Evolutionary conservation across 2,329 filamentous ascomycete genomes (phyloP), one percentile per base, ranked within the genome.

Genomic region (Aspergillus bombycis): DNA sequence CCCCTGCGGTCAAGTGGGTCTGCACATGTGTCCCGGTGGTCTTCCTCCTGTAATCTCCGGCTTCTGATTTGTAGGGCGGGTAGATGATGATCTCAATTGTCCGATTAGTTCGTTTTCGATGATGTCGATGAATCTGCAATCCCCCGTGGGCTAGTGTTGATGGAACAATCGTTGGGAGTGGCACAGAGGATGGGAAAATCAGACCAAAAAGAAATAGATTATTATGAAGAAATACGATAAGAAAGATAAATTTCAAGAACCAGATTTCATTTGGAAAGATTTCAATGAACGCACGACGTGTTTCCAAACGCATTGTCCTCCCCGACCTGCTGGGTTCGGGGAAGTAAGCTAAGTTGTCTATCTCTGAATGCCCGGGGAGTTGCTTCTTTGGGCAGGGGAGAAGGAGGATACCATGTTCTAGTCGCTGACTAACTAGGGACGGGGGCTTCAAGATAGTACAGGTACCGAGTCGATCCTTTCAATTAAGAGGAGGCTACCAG

Each of bases 41-140:
- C 66, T 57, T 55, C 62, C 62, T 67, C 66, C 63, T 66, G 61
- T 65, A 66, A 66, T 70, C 65, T 68, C 62, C 61, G 67, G 62
- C 50, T 50, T 69, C 63, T 70, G 68, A 70, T 70, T 69, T 66
- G 68, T 65, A 68, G 67, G 57, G 62, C 62, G 62, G 41, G 34
- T 57, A 53, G 57, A 56, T 55, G 68, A 70, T 70, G 68, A 70
- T 69, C 68, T 69, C 36, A 60, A 60, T 55, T 60, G 58, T 55
- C 58, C 58, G 58, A 60, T 34, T 55, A 60, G 58, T 60, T 60
- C 19, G 48, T 34, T 43, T 23, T 54, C 26, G 23, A 60, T 60
- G 58, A 66, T 66, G 66, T 64, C 66, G 67, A 67, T 70, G 64
- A 16, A 36, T 38, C 30, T 55, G 52, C 46, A 61, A 63, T 21